Evolutionary conservation across 2,329 filamentous ascomycete species (phyloP), one percentile per base, ranked within the genome.

Genomic region (Paecilomyces sp.): DNA sequence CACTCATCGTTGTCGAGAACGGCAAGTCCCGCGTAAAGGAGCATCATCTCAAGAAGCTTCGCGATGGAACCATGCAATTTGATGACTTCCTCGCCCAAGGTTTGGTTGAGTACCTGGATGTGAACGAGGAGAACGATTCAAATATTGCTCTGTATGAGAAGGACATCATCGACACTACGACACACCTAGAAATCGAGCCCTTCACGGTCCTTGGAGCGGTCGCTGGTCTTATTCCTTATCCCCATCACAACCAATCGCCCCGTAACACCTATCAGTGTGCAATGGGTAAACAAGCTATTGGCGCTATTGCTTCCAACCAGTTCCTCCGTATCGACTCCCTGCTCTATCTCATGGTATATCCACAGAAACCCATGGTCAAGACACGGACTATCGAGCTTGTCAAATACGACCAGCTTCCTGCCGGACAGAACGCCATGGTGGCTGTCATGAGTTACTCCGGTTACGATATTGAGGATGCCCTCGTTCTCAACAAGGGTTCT

Each of bases 281-380:
- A 77, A 99, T 99, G 94, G 94, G 94, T 84, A 99, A 99, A 79
- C 94, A 99, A 89, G 94, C 94, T 47, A 97, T 99, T 73, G 94
- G 94, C 34, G 92, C 93, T 34, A 97, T 99, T 71, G 94, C 93
- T 15, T 96, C 96, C 72, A 99, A 99, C 72, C 94, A 99, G 74
- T 96, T 97, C 78, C 90, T 93, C 68, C 88, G 94, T 59, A 97
- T 99, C 73, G 94, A 99, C 70, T 97, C 93, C 0, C 82, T 99
- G 15, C 85, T 99, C 6, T 97, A 97, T 72, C 90, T 96, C 1
- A 90, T 99, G 79, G 94, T 99, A 3, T 99, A 99, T 70, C 94
- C 94, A 6, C 95, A 99, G 72, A 88, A 96, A 67, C 94, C 94
- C 1, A 94, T 99, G 88, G 93, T 97, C 63, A 96, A 96, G 72